phyloP scores from a whole-genome alignment of 495 filamentous ascomycete species.

The Penicillium egyptiacum region DNA sequence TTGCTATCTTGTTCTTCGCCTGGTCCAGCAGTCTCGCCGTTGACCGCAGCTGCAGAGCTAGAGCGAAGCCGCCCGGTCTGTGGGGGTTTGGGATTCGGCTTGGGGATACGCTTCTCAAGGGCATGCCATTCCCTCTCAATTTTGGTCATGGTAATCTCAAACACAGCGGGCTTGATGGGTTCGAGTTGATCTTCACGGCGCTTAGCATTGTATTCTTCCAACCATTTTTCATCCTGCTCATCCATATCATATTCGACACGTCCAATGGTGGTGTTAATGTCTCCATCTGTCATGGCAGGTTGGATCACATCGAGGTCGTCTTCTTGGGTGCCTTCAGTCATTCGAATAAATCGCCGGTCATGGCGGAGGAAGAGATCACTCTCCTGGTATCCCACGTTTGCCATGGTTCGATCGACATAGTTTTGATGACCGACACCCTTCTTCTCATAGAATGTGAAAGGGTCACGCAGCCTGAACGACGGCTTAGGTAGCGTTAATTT shows the following conservation, averaged over 20 bases:
- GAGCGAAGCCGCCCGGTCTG: constrained; percentile 88
- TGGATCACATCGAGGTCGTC: constrained; percentile 74
- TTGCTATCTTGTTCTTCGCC: constrained; percentile 97
- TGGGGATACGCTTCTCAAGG: constrained; percentile 93
- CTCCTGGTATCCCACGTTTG: constrained; percentile 91
- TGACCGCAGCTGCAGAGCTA: constrained; percentile 88
- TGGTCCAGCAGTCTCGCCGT: constrained; percentile 75
- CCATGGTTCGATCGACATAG: constrained; percentile 89
- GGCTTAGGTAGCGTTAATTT: constrained; percentile 65
- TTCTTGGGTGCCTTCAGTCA: constrained; percentile 72
- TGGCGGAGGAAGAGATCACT: constrained; percentile 83
- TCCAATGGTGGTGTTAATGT: constrained; percentile 60
- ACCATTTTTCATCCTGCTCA: constrained; percentile 96
- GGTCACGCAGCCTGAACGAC: constrained; percentile 55
- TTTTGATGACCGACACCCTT: constrained; percentile 60
- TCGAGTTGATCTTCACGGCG: constrained; percentile 71
- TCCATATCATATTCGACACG: constrained; percentile 99
- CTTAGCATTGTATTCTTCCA: constrained; percentile 77
- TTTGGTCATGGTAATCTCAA: constrained; percentile 97
- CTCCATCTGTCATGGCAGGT: constrained; percentile 59
- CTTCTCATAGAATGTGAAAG: constrained; percentile 62
- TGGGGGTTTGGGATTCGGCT: constrained; percentile 91
- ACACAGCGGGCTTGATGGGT: constrained; percentile 84
- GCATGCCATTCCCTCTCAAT: constrained; percentile 99
- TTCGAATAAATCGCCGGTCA: constrained; percentile 73